Evolutionary conservation across 371 early-diverging fungal species (phyloP).

Genomic region (Rhizomucor pusillus): DNA sequence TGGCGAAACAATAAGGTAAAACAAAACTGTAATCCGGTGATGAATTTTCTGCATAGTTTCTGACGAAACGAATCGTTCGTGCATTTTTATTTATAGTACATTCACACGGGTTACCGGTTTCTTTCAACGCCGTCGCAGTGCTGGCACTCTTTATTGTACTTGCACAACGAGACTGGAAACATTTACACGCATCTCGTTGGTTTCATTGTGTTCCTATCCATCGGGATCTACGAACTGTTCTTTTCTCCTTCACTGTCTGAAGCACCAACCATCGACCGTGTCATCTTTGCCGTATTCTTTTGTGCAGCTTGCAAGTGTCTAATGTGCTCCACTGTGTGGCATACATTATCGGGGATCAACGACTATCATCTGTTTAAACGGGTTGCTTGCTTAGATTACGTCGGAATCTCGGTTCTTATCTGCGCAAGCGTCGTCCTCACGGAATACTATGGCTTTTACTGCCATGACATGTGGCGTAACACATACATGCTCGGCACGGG

Average conservation of each 20-base stretch:
- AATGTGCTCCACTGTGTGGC: slow-evolving; percentile 74
- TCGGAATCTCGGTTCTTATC: slow-evolving; percentile 77
- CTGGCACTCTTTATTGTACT: slow-evolving; percentile 63
- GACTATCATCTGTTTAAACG: slow-evolving; percentile 55
- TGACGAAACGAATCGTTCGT: slow-evolving; percentile 4
- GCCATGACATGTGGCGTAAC: slow-evolving; percentile 57
- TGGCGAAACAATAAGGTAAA: slow-evolving; percentile 48
- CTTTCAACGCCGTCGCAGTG: slow-evolving; percentile 64
- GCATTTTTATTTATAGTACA: slow-evolving; percentile 35
- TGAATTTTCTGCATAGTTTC: slow-evolving; percentile 5
- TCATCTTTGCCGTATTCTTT: slow-evolving; percentile 59
- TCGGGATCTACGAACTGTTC: slow-evolving; percentile 50
- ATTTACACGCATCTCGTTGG: slow-evolving; percentile 82
- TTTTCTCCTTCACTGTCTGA: slow-evolving; percentile 46
- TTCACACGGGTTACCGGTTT: slow-evolving; percentile 72
- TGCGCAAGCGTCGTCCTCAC: slow-evolving; percentile 63
- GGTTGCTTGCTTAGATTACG: slow-evolving; percentile 76
- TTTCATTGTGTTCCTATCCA: slow-evolving; percentile 53
- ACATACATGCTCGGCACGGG: slow-evolving; percentile 62
- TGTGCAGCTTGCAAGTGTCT: slow-evolving; percentile 70
- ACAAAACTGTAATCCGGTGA: neutral
- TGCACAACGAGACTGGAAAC: slow-evolving; percentile 87
- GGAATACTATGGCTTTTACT: slow-evolving; percentile 74
- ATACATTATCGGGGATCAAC: slow-evolving; percentile 67
- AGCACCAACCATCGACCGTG: slow-evolving; percentile 50